Percentiles rank a stretch among this genome's conserved stretches.
These are phyloP conservation scores for Heritiera fomes DNA, from an alignment of 345 rosid genomes.

Conservation along the genomic window DNA sequence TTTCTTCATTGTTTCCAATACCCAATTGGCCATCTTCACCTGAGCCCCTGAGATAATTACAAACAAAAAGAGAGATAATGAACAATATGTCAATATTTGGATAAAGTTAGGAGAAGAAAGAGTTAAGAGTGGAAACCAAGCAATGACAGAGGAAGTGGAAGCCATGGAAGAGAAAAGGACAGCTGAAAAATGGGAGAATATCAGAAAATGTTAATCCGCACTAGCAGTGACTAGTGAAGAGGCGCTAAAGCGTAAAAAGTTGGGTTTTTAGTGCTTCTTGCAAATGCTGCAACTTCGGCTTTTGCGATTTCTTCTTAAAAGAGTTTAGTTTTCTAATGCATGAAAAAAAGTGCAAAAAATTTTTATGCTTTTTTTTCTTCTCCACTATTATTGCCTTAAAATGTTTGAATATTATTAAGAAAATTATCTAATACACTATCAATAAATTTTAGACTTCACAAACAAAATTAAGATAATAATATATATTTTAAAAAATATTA, in stretches of 20 bases:
- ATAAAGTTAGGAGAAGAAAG: slow-evolving; percentile 15
- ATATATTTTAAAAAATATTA: too few species aligned
- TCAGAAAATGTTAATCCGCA: not conserved
- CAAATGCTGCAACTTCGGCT: not conserved
- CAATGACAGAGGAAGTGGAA: slow-evolving; percentile 45
- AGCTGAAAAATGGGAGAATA: slow-evolving; percentile 3
- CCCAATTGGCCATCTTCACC: slow-evolving; percentile 99
- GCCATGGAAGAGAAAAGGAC: slow-evolving; percentile 36
- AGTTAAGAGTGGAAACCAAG: slow-evolving; percentile 38
- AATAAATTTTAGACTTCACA: too few species aligned
- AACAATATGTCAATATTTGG: not conserved
- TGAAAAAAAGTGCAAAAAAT: too few species aligned
- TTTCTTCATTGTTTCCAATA: slow-evolving; percentile 77
- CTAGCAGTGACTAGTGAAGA: not conserved
- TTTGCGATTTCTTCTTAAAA: not conserved
- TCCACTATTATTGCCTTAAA: too few species aligned
- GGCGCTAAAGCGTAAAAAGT: not conserved
- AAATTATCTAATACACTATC: too few species aligned
- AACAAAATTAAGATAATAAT: too few species aligned
- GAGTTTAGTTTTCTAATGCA: too few species aligned
- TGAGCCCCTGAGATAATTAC: slow-evolving; percentile 64
- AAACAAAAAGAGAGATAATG: not conserved
- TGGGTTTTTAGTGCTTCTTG: not conserved
- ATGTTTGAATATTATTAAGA: too few species aligned
- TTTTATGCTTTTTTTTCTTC: too few species aligned